Percentiles rank a stretch among this genome's conserved stretches.
Conservation (phyloP, 108 stramenopile species). For the Parmales sp. region DNA sequence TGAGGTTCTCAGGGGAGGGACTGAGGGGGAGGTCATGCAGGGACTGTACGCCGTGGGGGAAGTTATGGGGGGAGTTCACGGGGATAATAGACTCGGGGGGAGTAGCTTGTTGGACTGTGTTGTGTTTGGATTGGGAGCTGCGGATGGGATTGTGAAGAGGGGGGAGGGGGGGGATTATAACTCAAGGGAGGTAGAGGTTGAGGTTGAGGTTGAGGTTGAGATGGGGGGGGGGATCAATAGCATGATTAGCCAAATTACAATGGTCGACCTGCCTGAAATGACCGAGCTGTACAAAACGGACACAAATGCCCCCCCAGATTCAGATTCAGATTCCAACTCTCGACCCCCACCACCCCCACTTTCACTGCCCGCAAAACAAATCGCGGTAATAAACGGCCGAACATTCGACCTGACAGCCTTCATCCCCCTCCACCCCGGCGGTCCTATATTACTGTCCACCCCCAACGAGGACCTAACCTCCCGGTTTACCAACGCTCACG, state of each 20-base stretch:
- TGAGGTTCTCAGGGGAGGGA: constrained; percentile 41
- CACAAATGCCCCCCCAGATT: too few relatives aligned
- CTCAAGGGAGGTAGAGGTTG: neutral
- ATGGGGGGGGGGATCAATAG: neutral
- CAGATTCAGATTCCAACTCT: neutral
- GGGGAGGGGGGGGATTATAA: constrained; percentile 37
- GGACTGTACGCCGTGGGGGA: constrained; percentile 66
- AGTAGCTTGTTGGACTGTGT: constrained; percentile 79
- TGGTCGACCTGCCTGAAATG: too few relatives aligned
- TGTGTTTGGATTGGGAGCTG: constrained; percentile 51
- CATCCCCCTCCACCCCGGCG: constrained; percentile 22
- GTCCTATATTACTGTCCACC: neutral
- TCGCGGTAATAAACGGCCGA: constrained; percentile 17
- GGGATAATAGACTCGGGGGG: constrained; percentile 68
- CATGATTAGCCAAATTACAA: neutral
- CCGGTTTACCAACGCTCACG: neutral
- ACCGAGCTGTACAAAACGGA: too few relatives aligned
- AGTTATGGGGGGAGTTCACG: constrained; percentile 67
- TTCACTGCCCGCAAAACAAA: neutral
- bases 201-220: neutral
- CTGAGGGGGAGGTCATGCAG: constrained; percentile 33
- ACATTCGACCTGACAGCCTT: constrained; percentile 31
- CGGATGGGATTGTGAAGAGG: constrained; percentile 29
- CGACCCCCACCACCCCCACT: neutral
- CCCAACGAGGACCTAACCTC: neutral